Percentiles rank a stretch among this genome's conserved stretches.
phyloP scores from a whole-genome alignment of 352 stramenopile species.

The Peronosclerospora sorghi region DNA sequence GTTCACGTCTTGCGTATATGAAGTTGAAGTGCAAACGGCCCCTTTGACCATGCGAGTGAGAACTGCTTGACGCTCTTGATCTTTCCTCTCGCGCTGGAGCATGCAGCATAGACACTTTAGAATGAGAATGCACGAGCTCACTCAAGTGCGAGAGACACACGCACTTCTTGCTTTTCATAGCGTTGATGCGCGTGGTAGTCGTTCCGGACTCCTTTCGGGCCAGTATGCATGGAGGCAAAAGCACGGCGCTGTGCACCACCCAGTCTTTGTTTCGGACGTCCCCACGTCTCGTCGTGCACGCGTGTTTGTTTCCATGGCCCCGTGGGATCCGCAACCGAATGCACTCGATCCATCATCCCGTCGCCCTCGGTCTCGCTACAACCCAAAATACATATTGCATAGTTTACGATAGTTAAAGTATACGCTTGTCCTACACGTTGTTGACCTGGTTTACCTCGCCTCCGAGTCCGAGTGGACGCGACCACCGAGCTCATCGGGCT shows the following conservation, averaged over 20 bases:
- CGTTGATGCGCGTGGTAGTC: constrained; percentile 78
- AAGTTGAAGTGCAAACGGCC: constrained; percentile 3
- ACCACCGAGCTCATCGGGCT: constrained; percentile 48
- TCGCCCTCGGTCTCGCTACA: constrained; percentile 35
- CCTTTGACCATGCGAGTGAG: constrained; percentile 63
- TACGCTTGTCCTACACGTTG: background rate
- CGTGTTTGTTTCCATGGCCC: constrained; percentile 54
- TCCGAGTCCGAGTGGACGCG: constrained; percentile 61
- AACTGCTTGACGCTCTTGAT: constrained; percentile 37
- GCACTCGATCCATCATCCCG: constrained; percentile 43
- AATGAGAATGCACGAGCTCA: no score
- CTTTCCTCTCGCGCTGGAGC: constrained; percentile 26
- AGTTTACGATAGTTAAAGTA: background rate
- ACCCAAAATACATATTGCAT: constrained; percentile 4
- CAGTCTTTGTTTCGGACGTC: constrained; percentile 19
- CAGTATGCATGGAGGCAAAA: constrained; percentile 58
- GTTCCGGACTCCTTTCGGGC: constrained; percentile 71
- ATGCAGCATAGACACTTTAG: background rate
- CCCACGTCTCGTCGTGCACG: constrained; percentile 36
- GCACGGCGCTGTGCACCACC: constrained; percentile 23
- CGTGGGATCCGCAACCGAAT: constrained; percentile 56
- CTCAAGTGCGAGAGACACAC: no score
- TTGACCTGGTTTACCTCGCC: constrained; percentile 26
- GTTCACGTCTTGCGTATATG: constrained; percentile 5
- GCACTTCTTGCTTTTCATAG: constrained; percentile 44